A percentile compares a stretch with the other conserved stretches of the same genome.
Evolutionary conservation across 805 yeast genomes (phyloP).

Genomic region (Pachysolen tannophilus): DNA sequence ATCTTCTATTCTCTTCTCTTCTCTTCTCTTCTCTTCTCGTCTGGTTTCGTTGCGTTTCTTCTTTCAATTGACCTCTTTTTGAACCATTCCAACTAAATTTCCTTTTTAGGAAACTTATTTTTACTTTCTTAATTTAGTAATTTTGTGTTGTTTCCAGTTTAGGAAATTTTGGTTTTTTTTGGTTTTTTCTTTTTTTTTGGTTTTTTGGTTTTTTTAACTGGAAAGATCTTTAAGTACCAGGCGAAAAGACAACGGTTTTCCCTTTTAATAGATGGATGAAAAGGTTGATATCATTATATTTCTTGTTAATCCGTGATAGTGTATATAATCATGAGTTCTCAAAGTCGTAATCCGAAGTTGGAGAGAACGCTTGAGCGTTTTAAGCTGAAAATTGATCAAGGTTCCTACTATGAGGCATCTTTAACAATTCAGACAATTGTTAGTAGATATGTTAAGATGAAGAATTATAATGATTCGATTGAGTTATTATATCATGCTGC

Average conservation of each 20-base stretch:
- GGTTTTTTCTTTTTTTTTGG: not conserved
- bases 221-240: too few species aligned
- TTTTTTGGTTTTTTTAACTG: not conserved
- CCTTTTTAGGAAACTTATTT: too few species aligned
- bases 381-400: constrained; percentile 52
- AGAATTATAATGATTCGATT: constrained; percentile 62
- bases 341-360: constrained; percentile 27
- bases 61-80: too few species aligned
- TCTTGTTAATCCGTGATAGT: too few species aligned
- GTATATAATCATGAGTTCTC: constrained; percentile 3
- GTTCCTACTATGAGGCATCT: constrained; percentile 90
- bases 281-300: too few species aligned
- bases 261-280: too few species aligned
- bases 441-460: constrained; percentile 68
- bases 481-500: constrained; percentile 71
- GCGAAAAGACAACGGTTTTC: too few species aligned
- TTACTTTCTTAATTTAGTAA: too few species aligned
- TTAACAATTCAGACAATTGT: constrained; percentile 88
- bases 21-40: too few species aligned
- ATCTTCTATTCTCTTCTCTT: too few species aligned
- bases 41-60: too few species aligned
- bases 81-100: too few species aligned
- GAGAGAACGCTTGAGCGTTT: constrained; percentile 57
- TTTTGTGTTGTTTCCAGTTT: not conserved
- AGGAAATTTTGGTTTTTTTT: not conserved